A percentile compares a stretch with the other conserved stretches of the same genome.
These are phyloP conservation scores for Colletotrichum tanaceti DNA, from an alignment of 2,329 filamentous ascomycete species.

Conservation along the genomic window DNA sequence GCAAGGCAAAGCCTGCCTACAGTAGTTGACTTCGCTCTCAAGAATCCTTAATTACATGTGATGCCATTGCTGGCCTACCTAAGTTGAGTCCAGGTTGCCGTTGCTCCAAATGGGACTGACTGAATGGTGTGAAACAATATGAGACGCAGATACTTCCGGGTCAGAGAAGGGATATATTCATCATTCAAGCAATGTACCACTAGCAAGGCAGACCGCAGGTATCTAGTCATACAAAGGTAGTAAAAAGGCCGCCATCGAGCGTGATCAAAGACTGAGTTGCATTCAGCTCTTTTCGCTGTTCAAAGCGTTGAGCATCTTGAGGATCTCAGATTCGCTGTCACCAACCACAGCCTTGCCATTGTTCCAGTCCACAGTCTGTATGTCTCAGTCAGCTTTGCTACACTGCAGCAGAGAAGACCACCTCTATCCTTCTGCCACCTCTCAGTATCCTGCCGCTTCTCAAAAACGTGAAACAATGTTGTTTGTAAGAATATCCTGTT, in stretches of 20 bases:
- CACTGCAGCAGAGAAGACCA: too few relatives aligned
- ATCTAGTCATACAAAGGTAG: constrained; percentile 28
- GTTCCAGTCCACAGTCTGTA: constrained; percentile 86
- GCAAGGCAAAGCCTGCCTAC: too few relatives aligned
- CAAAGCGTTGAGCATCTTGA: constrained; percentile 78
- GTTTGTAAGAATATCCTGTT: too few relatives aligned
- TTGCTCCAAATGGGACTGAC: too few relatives aligned
- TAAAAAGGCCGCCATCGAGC: constrained; percentile 4
- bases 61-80: background rate
- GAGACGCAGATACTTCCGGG: background rate
- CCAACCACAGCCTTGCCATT: constrained; percentile 84
- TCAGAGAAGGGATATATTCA: constrained; percentile 23
- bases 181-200: constrained; percentile 30
- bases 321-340: constrained; percentile 87
- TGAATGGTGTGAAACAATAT: background rate
- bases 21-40: too few relatives aligned
- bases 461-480: too few relatives aligned
- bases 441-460: too few relatives aligned
- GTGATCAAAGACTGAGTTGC: background rate
- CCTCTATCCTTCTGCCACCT: too few relatives aligned
- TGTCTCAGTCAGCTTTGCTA: constrained; percentile 20
- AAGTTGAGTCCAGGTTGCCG: background rate
- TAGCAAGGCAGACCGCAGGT: background rate
- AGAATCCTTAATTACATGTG: background rate
- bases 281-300: constrained; percentile 45